These are phyloP conservation scores for Colletotrichum tofieldiae DNA, from an alignment of 2,329 filamentous ascomycete species.

Conservation along the genomic window DNA sequence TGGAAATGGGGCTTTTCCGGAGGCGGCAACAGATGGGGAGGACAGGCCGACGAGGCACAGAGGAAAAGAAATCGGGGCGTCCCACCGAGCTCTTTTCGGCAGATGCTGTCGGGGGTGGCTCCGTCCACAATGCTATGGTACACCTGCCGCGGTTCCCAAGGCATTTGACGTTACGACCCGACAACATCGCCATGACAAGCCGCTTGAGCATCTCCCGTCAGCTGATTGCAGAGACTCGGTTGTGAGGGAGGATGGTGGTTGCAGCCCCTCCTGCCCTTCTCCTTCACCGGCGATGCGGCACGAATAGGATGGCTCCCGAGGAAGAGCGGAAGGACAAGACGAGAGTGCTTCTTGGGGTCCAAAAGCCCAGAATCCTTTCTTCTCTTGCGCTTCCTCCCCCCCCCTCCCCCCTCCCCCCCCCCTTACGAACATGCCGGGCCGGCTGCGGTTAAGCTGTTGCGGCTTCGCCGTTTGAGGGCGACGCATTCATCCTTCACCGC, in stretches of 20 bases:
- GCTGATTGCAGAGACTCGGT: slow-evolving; percentile 33
- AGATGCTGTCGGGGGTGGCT: slow-evolving; percentile 13
- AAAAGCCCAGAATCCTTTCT: slow-evolving; percentile 4
- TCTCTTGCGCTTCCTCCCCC: background rate
- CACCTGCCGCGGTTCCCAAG: slow-evolving; percentile 28
- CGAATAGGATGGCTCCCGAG: slow-evolving; percentile 27
- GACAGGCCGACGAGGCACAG: background rate
- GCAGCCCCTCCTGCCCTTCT: background rate
- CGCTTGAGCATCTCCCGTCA: slow-evolving; percentile 8
- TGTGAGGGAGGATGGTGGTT: background rate
- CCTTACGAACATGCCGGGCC: background rate
- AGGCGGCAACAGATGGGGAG: slow-evolving; percentile 21
- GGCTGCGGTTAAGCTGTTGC: background rate
- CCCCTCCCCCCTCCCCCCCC: too few relatives aligned
- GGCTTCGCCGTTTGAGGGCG: slow-evolving; percentile 11
- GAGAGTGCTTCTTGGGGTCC: slow-evolving; percentile 24
- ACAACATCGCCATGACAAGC: slow-evolving; percentile 2
- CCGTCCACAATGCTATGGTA: background rate
- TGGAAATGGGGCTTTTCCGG: slow-evolving; percentile 31
- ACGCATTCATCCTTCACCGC: slow-evolving; percentile 11
- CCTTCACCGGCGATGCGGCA: slow-evolving; percentile 20
- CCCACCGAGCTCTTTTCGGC: slow-evolving; percentile 34
- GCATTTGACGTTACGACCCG: slow-evolving; percentile 17
- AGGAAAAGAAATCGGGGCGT: slow-evolving; percentile 9
- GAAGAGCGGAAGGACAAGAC: slow-evolving; percentile 2